phyloP scores from a whole-genome alignment of 106 monocot species.

The Platanthera guangdongensis region DNA sequence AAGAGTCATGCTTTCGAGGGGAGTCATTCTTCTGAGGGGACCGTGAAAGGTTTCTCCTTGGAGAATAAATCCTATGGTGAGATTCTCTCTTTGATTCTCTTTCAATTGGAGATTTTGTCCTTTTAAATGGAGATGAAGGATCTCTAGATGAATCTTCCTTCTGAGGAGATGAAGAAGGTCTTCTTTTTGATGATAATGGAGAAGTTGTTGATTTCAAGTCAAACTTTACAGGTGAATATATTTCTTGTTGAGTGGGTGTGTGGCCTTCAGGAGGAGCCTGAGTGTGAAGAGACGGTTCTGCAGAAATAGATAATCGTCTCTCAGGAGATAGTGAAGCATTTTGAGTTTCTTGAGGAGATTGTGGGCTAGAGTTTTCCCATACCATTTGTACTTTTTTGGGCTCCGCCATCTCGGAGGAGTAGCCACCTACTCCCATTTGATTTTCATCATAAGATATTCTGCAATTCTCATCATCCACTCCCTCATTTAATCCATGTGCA shows the following conservation, averaged over 20 bases:
- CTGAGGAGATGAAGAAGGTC: slow-evolving; percentile 28
- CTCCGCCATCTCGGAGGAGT: not conserved
- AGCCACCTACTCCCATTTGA: slow-evolving; percentile 9
- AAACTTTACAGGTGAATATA: slow-evolving; percentile 9
- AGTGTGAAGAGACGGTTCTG: slow-evolving; percentile 22
- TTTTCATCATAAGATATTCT: not conserved
- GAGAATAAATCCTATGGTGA: slow-evolving; percentile 27
- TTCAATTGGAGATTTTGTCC: slow-evolving; percentile 30
- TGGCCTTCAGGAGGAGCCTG: slow-evolving; percentile 7
- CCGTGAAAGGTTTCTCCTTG: slow-evolving; percentile 23
- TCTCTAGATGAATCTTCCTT: slow-evolving; percentile 30
- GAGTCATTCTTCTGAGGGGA: slow-evolving; percentile 25
- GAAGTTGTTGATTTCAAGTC: slow-evolving; percentile 18
- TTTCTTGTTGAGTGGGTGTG: slow-evolving; percentile 10
- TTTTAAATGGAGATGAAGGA: slow-evolving; percentile 26
- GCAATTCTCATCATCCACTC: slow-evolving; percentile 15
- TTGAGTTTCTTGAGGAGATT: slow-evolving; percentile 21
- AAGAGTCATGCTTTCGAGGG: slow-evolving; percentile 35
- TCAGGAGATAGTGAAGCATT: slow-evolving; percentile 29
- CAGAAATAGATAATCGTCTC: slow-evolving; percentile 24
- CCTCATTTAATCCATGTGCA: slow-evolving; percentile 12
- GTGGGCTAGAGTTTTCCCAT: slow-evolving; percentile 15
- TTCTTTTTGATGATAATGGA: slow-evolving; percentile 14
- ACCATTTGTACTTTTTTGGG: slow-evolving; percentile 18
- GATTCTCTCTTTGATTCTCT: slow-evolving; percentile 18